These are phyloP conservation scores for Pseudocercospora musae DNA, from an alignment of 2,329 filamentous ascomycete species.

Conservation along the genomic window DNA sequence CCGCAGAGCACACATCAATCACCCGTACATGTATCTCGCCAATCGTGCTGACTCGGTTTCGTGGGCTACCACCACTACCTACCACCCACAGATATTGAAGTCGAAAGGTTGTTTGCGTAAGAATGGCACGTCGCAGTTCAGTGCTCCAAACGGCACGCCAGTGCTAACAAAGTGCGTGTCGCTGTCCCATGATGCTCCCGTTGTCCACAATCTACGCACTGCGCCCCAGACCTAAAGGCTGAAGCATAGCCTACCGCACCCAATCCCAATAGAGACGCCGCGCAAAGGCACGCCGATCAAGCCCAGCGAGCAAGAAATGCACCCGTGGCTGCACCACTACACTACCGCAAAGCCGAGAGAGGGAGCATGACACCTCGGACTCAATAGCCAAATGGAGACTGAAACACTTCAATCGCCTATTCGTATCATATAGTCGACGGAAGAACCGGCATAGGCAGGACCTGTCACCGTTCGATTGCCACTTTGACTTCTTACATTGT, in stretches of 20 bases:
- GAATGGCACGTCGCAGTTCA: constrained; percentile 36
- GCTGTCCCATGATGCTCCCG: constrained; percentile 33
- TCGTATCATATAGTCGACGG: too few relatives aligned
- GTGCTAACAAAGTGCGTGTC: constrained; percentile 35
- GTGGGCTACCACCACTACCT: constrained; percentile 13
- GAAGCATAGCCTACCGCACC: constrained; percentile 20
- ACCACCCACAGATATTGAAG: neutral
- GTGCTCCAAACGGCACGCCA: constrained; percentile 29
- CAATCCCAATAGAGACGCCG: constrained; percentile 49
- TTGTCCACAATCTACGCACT: constrained; percentile 29
- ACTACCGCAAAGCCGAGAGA: constrained; percentile 73
- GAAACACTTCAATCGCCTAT: too few relatives aligned
- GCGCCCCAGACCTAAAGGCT: constrained; percentile 26
- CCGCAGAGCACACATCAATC: neutral
- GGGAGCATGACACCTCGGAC: constrained; percentile 76
- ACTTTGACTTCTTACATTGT: too few relatives aligned
- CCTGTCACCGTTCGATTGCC: too few relatives aligned
- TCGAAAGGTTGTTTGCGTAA: neutral
- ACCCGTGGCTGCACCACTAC: constrained; percentile 76
- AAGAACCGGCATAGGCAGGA: too few relatives aligned
- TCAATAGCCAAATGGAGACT: too few relatives aligned
- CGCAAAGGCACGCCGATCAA: constrained; percentile 63
- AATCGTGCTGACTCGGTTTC: neutral
- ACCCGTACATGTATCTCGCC: neutral
- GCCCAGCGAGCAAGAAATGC: constrained; percentile 79